Conservation (phyloP, 768 basidiomycete species). For the Asterophora lycoperdoides region DNA sequence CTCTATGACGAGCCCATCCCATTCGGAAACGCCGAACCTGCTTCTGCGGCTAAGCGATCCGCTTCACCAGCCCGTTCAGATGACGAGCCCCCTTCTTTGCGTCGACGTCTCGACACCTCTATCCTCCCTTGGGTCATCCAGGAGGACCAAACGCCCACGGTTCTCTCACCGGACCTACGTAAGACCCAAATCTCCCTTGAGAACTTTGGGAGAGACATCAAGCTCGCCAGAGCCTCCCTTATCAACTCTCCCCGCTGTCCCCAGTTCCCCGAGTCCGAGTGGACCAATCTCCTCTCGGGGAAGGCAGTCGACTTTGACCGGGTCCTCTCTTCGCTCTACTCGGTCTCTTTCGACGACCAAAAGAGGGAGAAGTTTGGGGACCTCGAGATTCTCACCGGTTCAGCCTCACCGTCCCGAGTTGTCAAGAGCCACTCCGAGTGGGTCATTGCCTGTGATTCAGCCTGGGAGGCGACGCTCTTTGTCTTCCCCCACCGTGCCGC, state of each 20-base stretch:
- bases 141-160: neutral
- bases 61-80: neutral
- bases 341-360: constrained; percentile 7
- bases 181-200: constrained; percentile 10
- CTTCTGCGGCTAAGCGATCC: constrained; percentile 3
- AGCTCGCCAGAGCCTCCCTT: constrained; percentile 12
- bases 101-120: neutral
- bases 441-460: too few species aligned
- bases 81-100: neutral
- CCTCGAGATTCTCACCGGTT: neutral
- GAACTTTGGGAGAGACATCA: constrained; percentile 11
- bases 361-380: neutral
- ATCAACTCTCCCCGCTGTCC: too few species aligned
- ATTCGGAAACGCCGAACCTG: neutral
- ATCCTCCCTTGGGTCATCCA: neutral
- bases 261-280: too few species aligned
- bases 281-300: too few species aligned
- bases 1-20: neutral
- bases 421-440: constrained; percentile 16
- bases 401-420: constrained; percentile 2
- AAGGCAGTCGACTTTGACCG: constrained; percentile 27
- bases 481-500: too few species aligned
- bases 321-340: constrained; percentile 20
- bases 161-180: constrained; percentile 10
- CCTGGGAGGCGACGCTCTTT: too few species aligned